These are phyloP conservation scores for Ascochyta clinopodiicola DNA, from an alignment of 2,329 filamentous ascomycete genomes.

Conservation along the genomic window DNA sequence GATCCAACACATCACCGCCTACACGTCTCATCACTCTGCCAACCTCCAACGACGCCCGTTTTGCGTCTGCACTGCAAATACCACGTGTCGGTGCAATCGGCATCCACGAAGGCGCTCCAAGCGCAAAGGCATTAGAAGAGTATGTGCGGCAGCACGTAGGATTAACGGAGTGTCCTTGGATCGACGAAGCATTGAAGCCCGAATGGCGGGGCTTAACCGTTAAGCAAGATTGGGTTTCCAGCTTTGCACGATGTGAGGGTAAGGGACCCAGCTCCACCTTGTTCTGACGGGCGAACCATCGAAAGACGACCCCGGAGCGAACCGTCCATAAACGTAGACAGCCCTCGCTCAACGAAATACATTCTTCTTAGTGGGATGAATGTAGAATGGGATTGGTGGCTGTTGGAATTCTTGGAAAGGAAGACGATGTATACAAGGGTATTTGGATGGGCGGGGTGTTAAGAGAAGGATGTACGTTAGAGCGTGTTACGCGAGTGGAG, in stretches of 20 bases:
- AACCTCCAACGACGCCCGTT: constrained; percentile 62
- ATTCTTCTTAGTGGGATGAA: no score
- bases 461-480: no score
- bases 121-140: constrained; percentile 63
- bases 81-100: constrained; percentile 71
- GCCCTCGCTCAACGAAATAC: no score
- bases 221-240: background rate
- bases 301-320: no score
- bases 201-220: constrained; percentile 56
- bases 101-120: constrained; percentile 63
- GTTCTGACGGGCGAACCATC: no score
- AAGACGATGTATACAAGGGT: no score
- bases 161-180: constrained; percentile 63
- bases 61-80: constrained; percentile 65
- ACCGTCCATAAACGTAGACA: no score
- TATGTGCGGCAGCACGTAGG: constrained; percentile 62
- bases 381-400: no score
- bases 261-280: no score
- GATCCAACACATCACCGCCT: constrained; percentile 24
- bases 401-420: no score
- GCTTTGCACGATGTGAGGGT: no score
- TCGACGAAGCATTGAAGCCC: constrained; percentile 53
- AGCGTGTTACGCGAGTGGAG: background rate
- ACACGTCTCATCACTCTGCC: constrained; percentile 69
- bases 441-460: no score